Evolutionary conservation across 2,329 filamentous ascomycete species (phyloP).

Genomic region (Leptographium lundbergii): DNA sequence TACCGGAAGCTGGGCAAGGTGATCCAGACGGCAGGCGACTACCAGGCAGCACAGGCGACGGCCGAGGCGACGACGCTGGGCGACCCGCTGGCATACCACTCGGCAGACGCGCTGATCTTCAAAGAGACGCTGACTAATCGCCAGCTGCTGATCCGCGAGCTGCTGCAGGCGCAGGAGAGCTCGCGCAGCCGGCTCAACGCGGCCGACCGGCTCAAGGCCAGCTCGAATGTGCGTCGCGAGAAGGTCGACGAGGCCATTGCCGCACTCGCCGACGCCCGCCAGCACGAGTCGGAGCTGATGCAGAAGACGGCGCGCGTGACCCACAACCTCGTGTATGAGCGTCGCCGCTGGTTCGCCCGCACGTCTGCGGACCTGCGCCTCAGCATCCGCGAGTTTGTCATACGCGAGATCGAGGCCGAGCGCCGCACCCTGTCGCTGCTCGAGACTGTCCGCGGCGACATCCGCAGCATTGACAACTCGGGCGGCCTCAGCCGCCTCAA

Average conservation of each 20-base stretch:
- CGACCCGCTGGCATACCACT: slow-evolving; percentile 90
- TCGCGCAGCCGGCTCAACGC: slow-evolving; percentile 74
- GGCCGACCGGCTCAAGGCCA: slow-evolving; percentile 78
- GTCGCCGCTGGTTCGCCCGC: slow-evolving; percentile 78
- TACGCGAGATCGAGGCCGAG: slow-evolving; percentile 92
- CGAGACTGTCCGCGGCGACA: slow-evolving; percentile 87
- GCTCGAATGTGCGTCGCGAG: slow-evolving; percentile 75
- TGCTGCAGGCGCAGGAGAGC: slow-evolving; percentile 78
- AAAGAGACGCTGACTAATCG: slow-evolving; percentile 97
- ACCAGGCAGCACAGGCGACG: slow-evolving; percentile 89
- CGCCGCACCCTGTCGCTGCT: slow-evolving; percentile 80
- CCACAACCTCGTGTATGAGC: slow-evolving; percentile 75
- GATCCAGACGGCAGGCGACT: slow-evolving; percentile 87
- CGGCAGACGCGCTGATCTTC: slow-evolving; percentile 89
- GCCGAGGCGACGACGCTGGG: slow-evolving; percentile 90
- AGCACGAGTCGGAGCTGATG: slow-evolving; percentile 66
- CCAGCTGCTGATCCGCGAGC: slow-evolving; percentile 87
- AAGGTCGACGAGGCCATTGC: slow-evolving; percentile 98
- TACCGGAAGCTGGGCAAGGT: slow-evolving; percentile 93
- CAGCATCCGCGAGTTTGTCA: slow-evolving; percentile 81
- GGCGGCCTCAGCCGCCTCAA: slow-evolving; percentile 84
- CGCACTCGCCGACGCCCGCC: slow-evolving; percentile 75
- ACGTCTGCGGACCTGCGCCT: slow-evolving; percentile 73
- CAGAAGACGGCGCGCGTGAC: slow-evolving; percentile 86
- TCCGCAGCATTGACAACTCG: slow-evolving; percentile 81